These are phyloP conservation scores for Urtica urens DNA, from an alignment of 306 rosid genomes.

Conservation along the genomic window DNA sequence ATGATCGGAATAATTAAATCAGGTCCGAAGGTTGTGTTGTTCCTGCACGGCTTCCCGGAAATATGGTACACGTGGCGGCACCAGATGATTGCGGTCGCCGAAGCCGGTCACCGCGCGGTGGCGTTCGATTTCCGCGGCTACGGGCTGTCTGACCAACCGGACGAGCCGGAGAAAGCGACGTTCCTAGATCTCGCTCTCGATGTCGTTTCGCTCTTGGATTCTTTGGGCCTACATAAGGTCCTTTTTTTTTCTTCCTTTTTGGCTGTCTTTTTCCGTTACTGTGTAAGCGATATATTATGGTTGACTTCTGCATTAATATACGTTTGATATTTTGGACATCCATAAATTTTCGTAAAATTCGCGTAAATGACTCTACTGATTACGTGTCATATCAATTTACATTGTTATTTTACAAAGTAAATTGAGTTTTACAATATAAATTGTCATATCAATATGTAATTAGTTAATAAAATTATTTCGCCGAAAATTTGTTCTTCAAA, in stretches of 20 bases:
- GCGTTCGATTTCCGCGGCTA: conserved; percentile 67
- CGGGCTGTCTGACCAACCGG: conserved; percentile 65
- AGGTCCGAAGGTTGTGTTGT: conserved; percentile 54
- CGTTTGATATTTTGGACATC: too few species aligned
- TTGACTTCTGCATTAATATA: too few species aligned
- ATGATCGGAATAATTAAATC: background rate
- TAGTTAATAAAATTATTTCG: too few species aligned
- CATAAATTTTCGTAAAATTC: too few species aligned
- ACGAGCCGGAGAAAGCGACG: conserved; percentile 36
- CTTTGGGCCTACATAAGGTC: conserved; percentile 44
- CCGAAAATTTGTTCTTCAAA: too few species aligned
- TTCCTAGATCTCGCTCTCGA: conserved; percentile 35
- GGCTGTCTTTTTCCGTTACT: too few species aligned
- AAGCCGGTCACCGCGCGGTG: conserved; percentile 51
- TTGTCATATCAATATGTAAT: too few species aligned
- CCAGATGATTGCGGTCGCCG: conserved; percentile 60
- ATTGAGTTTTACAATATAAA: too few species aligned
- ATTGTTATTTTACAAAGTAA: too few species aligned
- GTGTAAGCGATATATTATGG: too few species aligned
- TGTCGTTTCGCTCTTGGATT: conserved; percentile 34
- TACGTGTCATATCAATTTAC: too few species aligned
- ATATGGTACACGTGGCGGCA: conserved; percentile 76
- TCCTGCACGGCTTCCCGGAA: conserved; percentile 76
- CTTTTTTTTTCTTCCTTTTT: background rate
- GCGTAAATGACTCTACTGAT: too few species aligned